Base-by-base conservation (phyloP, 148 eudicot species). In the Pouteria glomerata region DNA sequence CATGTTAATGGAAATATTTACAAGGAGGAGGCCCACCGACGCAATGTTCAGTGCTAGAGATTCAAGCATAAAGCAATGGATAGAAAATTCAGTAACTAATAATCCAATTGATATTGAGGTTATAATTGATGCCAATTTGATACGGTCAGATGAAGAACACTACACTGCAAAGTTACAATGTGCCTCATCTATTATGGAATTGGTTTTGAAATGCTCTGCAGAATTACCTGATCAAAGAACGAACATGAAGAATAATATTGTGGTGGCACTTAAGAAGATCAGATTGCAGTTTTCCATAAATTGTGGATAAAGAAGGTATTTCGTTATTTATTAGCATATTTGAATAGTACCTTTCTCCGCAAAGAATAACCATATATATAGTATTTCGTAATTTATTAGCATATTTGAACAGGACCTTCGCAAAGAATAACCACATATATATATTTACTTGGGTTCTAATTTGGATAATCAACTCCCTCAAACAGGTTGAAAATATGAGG, bases 121-220 rank as follows among this genome's bases (percentile, higher is more conserved):
- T 39, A 10, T 39, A 10, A 56, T 56, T 56, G 63, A 58, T 58
- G 63, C 37, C 2, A 30, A 0, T 6, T 23, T 23, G 29, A 13
- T 53, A 4, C 2, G 11, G 44, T n/a, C 1, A 45, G 29, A 30
- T 27, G 44, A 60, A 19, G 64, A 34, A 8, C 24, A 19, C 7
- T 34, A 16, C 19, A 24, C 13, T 6, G 44, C 44, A 60, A 34
- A 31, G 6, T 0, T 60, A 19, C 41, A 60, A 11, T 60, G 64
- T 3, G 83, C 15, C 68, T 85, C 7, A 70, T 83, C 21, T 78
- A 82, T 31, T 80, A 81, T 53, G 78, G 80, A 77, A 68, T 80
- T 26, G 83, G 88, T 37, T 31, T 60, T 60, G 64, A 60, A 18
- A 18, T 60, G 64, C 64, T 60, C 44, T 60, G 26, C 23, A 60